A percentile compares a stretch with the other conserved stretches of the same genome.
Conservation (phyloP, 2,329 filamentous ascomycete species). For the Aspergillus thermomutatus region DNA sequence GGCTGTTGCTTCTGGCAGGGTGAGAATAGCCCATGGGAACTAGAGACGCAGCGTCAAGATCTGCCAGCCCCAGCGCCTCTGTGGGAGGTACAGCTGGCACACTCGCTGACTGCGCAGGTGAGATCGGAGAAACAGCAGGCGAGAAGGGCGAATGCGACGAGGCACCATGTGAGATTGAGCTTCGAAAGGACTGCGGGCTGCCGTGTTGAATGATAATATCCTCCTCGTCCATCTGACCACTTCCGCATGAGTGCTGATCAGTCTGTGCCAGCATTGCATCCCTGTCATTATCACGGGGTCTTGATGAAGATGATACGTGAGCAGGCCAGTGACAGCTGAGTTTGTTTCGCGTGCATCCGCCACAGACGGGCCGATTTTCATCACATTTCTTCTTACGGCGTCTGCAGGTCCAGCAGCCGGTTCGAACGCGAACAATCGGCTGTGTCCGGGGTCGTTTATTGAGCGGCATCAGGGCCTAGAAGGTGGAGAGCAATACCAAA, state of each 20-base stretch:
- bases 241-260: neutral
- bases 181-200: neutral
- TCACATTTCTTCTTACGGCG: conserved; percentile 35
- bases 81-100: neutral
- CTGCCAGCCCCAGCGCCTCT: neutral
- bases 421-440: conserved; percentile 29
- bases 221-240: neutral
- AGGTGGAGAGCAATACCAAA: neutral
- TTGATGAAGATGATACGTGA: conserved; percentile 11
- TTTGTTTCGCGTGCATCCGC: conserved; percentile 28
- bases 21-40: neutral
- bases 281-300: neutral
- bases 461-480: conserved; percentile 17
- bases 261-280: neutral
- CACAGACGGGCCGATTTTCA: conserved; percentile 33
- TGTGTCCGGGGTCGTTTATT: conserved; percentile 22
- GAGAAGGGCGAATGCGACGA: neutral
- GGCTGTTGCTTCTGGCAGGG: neutral
- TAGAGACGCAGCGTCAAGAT: neutral
- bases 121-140: neutral
- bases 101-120: neutral
- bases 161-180: neutral
- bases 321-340: conserved; percentile 26
- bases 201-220: neutral
- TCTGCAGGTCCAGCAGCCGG: conserved; percentile 31